Base-by-base conservation (phyloP, 1,284 basidiomycete species). In the Serendipita sp. region DNA sequence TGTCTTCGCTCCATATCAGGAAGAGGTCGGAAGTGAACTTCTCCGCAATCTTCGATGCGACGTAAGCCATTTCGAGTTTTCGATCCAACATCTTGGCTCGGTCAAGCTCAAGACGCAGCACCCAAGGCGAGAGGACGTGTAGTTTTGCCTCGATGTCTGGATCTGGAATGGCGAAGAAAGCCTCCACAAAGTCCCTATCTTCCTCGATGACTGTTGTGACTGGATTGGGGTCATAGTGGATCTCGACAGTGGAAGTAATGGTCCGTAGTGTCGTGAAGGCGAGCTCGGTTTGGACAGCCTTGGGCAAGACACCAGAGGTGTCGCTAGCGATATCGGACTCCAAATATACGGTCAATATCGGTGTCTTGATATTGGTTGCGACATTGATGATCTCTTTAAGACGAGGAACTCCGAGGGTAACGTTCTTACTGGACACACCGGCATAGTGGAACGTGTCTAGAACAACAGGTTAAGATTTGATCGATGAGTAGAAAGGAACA, bases 331-430 rank as follows among this genome's bases (percentile, higher is more conserved):
- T 82, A 34, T 86, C 82, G 1, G 87, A 81, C 34, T 85, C 78
- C 47, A 97, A 83, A 72, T 93, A 97, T 62, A 99, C 93, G 12
- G 85, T 88, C 17, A 97, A 81, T 0, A 93, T 94, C 0, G 96
- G 96, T 0, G 96, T 99, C 76, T 98, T 97, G 81, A 99, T 97
- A 72, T 99, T 95, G 32, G 88, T 90, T 0, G 96, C 94, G 61
- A 98, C 94, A 73, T 99, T 99, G 79, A 99, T 99, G 69, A 99
- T 98, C 74, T 97, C 94, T 78, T 97, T 97, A 66, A 97, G 74
- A 76, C 94, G 92, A 8, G 94, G 94, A 0, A 97, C 94, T 87
- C 94, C 94, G 66, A 97, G 90, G 0, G 94, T 98, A 60, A 97
- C 94, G 76, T 94, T 94, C 78, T 97, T 97, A 72, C 88, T 91